phyloP scores from a whole-genome alignment of 164 flowering plant genomes.

The Umbellularia californica region DNA sequence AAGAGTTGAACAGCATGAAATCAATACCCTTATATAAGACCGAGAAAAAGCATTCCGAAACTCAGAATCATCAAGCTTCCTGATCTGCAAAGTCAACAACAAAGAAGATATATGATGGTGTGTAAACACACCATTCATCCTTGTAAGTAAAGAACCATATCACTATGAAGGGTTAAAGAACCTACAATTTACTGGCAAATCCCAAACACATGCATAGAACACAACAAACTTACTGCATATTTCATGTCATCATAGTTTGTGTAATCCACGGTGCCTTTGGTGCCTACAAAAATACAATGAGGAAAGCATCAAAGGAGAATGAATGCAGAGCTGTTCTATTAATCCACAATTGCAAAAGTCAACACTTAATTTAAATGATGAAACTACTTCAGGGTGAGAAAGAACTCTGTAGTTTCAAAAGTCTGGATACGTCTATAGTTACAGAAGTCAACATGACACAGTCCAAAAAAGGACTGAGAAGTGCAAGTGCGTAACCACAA shows the following conservation, averaged over 20 bases:
- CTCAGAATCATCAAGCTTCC: constrained; percentile 86
- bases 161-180: neutral
- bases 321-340: too few relatives aligned
- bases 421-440: too few relatives aligned
- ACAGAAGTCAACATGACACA: too few relatives aligned
- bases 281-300: constrained; percentile 35
- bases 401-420: too few relatives aligned
- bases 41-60: constrained; percentile 83
- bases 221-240: constrained; percentile 64
- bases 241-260: constrained; percentile 94
- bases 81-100: constrained; percentile 38
- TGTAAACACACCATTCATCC: neutral
- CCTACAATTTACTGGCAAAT: neutral
- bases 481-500: too few relatives aligned
- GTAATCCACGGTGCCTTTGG: constrained; percentile 83
- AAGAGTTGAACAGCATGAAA: neutral
- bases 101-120: neutral
- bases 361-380: too few relatives aligned
- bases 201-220: neutral
- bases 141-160: neutral
- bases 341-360: too few relatives aligned
- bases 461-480: too few relatives aligned
- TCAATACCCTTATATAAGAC: constrained; percentile 56
- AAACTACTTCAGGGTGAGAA: too few relatives aligned
- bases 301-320: neutral